Evolutionary conservation across 495 filamentous ascomycete genomes (phyloP), one percentile per base, ranked within the genome.

Genomic region (Penicillium paradoxum): DNA sequence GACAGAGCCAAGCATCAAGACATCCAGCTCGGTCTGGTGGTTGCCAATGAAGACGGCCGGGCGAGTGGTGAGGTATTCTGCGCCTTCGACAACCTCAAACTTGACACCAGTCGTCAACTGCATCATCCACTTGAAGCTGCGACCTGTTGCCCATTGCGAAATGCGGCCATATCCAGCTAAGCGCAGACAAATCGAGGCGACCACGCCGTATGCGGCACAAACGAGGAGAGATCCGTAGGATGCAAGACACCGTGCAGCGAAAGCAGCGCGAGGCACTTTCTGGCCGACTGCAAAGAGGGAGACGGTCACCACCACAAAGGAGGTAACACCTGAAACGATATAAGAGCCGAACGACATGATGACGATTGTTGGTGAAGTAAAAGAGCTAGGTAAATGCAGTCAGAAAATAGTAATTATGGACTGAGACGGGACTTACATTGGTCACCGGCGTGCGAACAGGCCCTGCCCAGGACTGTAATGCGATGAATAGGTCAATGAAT

Each of bases 21-120:
- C 87, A 65, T 99, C 93, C 50, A 99, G 80, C 67, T 97, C 95
- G 5, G 85, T 87, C 75, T 97, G 91, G 73, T 97, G 92, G 67
- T 97, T 97, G 22, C 83, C 87, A 59, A 97, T 79, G 62, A 97
- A 91, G 45, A 98, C 88, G 36, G 89, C 89, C 4, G 93, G 95
- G 33, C 91, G 81, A 24, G 80, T 80, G 4, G 73, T 78, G 25
- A 96, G 80, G 49, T 83, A 62, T 53, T 84, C 69, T 38, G 84
- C 68, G 39, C 87, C 86, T 45, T 87, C 81, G 33, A 85, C 71
- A 52, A 97, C 73, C 38, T 83, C 76, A 60, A 96, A 97, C 24
- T 70, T 77, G n/a, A 98, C 76, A 42, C 90, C 90, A 15, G 90
- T 91, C 18, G 81, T 78, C 32, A 77, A 65, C 47, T 77, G 76